A percentile compares a stretch with the other conserved stretches of the same genome.
Conservation (phyloP, 176 grass and related monocot species). For the Canna indica region DNA sequence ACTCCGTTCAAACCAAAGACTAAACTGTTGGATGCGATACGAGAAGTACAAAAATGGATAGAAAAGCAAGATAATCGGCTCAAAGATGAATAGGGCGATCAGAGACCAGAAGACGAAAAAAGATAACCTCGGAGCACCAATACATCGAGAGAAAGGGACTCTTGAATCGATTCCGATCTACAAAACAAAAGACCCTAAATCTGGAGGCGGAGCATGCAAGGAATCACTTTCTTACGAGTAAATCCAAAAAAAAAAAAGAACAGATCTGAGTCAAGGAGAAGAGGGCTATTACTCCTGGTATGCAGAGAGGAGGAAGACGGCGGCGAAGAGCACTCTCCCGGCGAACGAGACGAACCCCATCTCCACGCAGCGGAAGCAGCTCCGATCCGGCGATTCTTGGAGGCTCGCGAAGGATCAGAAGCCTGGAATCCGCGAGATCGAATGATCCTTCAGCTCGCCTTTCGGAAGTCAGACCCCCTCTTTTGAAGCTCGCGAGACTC, state of each 20-base stretch:
- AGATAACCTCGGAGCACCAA: not conserved
- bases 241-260: not conserved
- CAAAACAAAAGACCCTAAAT: not conserved
- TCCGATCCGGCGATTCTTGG: not conserved
- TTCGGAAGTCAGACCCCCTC: too few species aligned
- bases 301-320: conserved; percentile 5
- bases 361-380: not conserved
- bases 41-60: too few species aligned
- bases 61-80: not conserved
- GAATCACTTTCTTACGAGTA: not conserved
- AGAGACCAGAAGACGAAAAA: not conserved
- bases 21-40: too few species aligned
- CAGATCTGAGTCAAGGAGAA: not conserved
- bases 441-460: too few species aligned
- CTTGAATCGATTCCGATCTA: not conserved
- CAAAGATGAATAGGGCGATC: not conserved
- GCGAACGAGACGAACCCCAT: conserved; percentile 7
- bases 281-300: not conserved
- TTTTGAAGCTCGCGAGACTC: too few species aligned
- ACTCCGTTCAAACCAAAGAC: not conserved
- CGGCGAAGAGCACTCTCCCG: conserved; percentile 9
- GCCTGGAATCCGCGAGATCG: too few species aligned
- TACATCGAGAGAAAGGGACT: not conserved
- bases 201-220: not conserved
- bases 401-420: too few species aligned